Conservation (phyloP, 73 alveolate species). For the Paramecium pentaurelia region DNA sequence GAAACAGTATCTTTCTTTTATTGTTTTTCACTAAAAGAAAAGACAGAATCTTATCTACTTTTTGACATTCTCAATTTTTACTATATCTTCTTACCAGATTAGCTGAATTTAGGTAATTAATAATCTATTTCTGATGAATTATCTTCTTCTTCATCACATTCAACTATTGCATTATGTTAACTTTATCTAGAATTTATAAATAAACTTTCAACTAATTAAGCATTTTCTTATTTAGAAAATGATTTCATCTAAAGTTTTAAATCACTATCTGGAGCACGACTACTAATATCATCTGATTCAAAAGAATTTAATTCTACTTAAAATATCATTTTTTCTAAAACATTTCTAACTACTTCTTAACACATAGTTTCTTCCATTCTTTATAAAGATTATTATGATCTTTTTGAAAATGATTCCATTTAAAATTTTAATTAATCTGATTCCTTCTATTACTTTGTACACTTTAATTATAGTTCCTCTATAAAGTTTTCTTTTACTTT, state of each 20-base stretch:
- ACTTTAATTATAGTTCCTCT: not conserved
- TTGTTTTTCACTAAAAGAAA: slow-evolving; percentile 18
- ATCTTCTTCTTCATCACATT: slow-evolving; percentile 34
- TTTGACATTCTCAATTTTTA: not conserved
- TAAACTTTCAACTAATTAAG: slow-evolving; percentile 32
- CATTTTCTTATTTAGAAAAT: slow-evolving; percentile 17
- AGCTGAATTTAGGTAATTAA: not conserved
- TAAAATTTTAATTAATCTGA: not conserved
- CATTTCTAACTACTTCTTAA: slow-evolving; percentile 16
- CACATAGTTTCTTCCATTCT: slow-evolving; percentile 38
- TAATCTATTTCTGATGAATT: not conserved
- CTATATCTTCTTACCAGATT: not conserved
- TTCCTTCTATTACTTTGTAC: not conserved
- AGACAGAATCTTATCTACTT: slow-evolving; percentile 41
- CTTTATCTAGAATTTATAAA: slow-evolving; percentile 36
- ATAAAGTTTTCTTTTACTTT: not conserved
- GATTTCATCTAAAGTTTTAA: slow-evolving; percentile 22
- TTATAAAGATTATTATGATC: slow-evolving; percentile 22
- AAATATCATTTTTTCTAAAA: slow-evolving; percentile 16
- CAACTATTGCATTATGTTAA: not conserved
- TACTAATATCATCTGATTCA: slow-evolving; percentile 26
- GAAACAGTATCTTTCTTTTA: not conserved
- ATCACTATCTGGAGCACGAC: slow-evolving; percentile 37
- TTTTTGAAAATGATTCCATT: not conserved
- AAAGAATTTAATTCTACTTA: slow-evolving; percentile 13